A percentile compares a stretch with the other conserved stretches of the same genome.
These are phyloP conservation scores for Komagataella pastoris DNA, from an alignment of 805 yeast species.

Conservation along the genomic window DNA sequence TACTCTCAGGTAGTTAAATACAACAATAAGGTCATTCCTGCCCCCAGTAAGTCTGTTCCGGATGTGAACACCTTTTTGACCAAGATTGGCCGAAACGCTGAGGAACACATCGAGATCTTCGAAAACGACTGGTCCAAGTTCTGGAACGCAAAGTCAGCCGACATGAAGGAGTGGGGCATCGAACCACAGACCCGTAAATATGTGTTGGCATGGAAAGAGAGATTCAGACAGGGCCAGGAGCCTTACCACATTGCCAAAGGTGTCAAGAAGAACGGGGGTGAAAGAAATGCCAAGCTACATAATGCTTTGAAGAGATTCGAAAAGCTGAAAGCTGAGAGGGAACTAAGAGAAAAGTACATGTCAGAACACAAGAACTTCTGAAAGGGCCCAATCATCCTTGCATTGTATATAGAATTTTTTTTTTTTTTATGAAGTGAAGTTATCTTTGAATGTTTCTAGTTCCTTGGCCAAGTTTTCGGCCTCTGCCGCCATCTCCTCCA, in stretches of 20 bases:
- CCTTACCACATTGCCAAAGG: slow-evolving; percentile 47
- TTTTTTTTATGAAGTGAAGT: not conserved
- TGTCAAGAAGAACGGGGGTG: slow-evolving; percentile 75
- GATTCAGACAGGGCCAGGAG: slow-evolving; percentile 38
- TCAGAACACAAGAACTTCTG: slow-evolving; percentile 2
- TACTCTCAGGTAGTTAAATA: slow-evolving; percentile 2
- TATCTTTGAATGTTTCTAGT: slow-evolving; percentile 16
- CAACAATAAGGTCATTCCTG: slow-evolving; percentile 18
- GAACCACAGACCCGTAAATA: slow-evolving; percentile 62
- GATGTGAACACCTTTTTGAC: slow-evolving; percentile 62
- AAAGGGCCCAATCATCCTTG: not conserved
- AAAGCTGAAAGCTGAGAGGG: slow-evolving; percentile 27
- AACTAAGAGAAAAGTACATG: slow-evolving; percentile 13
- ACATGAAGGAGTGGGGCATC: slow-evolving; percentile 65
- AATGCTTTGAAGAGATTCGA: slow-evolving; percentile 47
- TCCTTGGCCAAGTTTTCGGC: slow-evolving; percentile 39
- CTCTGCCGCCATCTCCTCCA: slow-evolving; percentile 60
- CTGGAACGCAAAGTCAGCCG: slow-evolving; percentile 37
- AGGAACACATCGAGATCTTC: slow-evolving; percentile 55
- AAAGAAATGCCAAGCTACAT: slow-evolving; percentile 59
- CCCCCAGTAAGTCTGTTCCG: slow-evolving; percentile 41
- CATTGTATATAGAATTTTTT: not conserved
- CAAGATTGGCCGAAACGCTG: slow-evolving; percentile 66
- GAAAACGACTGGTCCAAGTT: slow-evolving; percentile 61
- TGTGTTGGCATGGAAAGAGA: slow-evolving; percentile 61